These are phyloP conservation scores for Didymellaceae sp. DNA, from an alignment of 2,329 filamentous ascomycete genomes.

Conservation along the genomic window DNA sequence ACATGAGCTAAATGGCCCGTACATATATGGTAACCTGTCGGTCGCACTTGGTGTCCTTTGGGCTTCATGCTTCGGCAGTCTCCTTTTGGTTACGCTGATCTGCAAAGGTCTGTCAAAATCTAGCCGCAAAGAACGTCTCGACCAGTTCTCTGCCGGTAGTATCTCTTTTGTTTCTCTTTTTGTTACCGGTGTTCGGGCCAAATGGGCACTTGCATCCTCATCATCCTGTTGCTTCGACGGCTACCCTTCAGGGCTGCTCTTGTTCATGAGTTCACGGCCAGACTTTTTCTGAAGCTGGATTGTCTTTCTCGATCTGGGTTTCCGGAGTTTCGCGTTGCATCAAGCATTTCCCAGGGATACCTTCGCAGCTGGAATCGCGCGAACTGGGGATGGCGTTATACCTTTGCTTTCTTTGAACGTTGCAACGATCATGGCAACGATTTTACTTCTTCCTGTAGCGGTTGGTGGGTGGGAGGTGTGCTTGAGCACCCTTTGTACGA, in stretches of 20 bases:
- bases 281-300: slow-evolving; percentile 6
- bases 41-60: background rate
- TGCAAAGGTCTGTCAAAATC: slow-evolving; percentile 8
- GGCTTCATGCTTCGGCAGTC: background rate
- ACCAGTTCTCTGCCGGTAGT: slow-evolving; percentile 9
- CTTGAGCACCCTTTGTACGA: background rate
- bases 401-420: slow-evolving; percentile 18
- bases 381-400: slow-evolving; percentile 39
- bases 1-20: slow-evolving; percentile 47
- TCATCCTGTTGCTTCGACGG: slow-evolving; percentile 21
- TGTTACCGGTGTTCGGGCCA: slow-evolving; percentile 23
- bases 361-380: slow-evolving; percentile 38
- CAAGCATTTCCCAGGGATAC: slow-evolving; percentile 39
- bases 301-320: slow-evolving; percentile 17
- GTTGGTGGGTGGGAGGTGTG: background rate
- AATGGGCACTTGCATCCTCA: slow-evolving; percentile 18
- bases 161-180: slow-evolving; percentile 17
- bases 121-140: slow-evolving; percentile 12
- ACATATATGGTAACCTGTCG: background rate
- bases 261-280: slow-evolving; percentile 27
- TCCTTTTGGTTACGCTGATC: slow-evolving; percentile 18
- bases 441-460: slow-evolving; percentile 6
- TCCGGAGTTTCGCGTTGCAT: slow-evolving; percentile 35
- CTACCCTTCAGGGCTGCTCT: slow-evolving; percentile 6
- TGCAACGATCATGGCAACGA: slow-evolving; percentile 18